Evolutionary conservation across 1,284 basidiomycete genomes (phyloP), one percentile per base, ranked within the genome.

Genomic region (Rhodofomes roseus): DNA sequence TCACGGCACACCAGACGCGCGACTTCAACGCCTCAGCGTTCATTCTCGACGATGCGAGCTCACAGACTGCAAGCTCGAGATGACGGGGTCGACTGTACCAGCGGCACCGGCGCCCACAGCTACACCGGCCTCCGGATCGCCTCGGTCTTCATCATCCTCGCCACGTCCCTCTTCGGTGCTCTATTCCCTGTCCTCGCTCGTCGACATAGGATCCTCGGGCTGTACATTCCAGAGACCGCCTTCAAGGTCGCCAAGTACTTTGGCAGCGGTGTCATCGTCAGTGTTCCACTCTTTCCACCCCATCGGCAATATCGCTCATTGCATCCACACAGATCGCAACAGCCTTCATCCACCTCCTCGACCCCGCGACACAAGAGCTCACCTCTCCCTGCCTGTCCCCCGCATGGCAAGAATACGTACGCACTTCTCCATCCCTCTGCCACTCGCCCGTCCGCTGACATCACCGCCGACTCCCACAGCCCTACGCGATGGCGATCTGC

Each of bases 191-290:
- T 98, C 54, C 67, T 96, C 27, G 83, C 93, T 2, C 81, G 77
- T 56, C 79, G 86, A 52, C 80, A 85, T 2, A 77, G 71, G 11
- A 81, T 81, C 74, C 61, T 91, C 16, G 76, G 74, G 60, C 25
- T 56, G 9, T 59, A 55, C 16, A 79, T 95, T 1, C 92, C 93
- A 2, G 80, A 78, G 54, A 62, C 71, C 12, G 75, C 89, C 1
- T 95, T 92, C 65, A 89, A 95, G 51, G 95, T 96, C 70, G 90
- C 92, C 31, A 97, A 96, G 75, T 98, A 92, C 77, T 98, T 98
- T 75, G 96, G 96, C 52, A 95, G 93, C 8, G 94, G 93, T 31
- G 92, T 96, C 61, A 95, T 96, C 70, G 89, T 90, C 62, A 65
- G 85, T 78, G 16, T 48, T 55, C n/a, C n/a, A n/a, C 55, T 56